Percentiles rank a stretch among this genome's conserved stretches.
Evolutionary conservation across 192 early-diverging fungal genomes (phyloP).

Genomic region (Entomortierella beljakovae): DNA sequence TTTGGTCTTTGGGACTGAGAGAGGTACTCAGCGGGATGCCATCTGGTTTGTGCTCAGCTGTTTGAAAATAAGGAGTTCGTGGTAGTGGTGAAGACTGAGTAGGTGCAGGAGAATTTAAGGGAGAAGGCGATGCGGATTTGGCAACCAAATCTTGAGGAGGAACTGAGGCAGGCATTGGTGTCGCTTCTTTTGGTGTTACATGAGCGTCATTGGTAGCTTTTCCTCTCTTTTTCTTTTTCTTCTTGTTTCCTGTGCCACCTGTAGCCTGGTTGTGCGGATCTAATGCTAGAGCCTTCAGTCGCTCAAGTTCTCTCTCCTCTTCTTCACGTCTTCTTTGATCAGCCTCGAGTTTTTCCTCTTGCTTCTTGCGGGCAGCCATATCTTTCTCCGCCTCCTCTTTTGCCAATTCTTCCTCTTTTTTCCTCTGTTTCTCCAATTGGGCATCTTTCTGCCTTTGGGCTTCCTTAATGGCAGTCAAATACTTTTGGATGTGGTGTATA

Average conservation of each 20-base stretch:
- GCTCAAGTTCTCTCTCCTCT: constrained; percentile 50
- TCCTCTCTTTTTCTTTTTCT: constrained; percentile 51
- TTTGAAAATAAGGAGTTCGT: background rate
- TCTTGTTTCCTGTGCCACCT: constrained; percentile 15
- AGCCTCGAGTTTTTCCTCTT: constrained; percentile 56
- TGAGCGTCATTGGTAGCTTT: constrained; percentile 9
- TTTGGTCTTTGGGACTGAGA: background rate
- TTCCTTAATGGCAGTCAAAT: constrained; percentile 31
- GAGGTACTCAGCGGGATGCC: background rate
- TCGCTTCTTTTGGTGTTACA: constrained; percentile 7
- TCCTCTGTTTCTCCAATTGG: constrained; percentile 60
- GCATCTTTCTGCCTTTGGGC: constrained; percentile 60
- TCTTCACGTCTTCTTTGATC: constrained; percentile 44
- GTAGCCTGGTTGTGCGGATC: constrained; percentile 18
- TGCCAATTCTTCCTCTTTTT: constrained; percentile 54
- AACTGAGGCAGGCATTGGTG: background rate
- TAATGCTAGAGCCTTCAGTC: constrained; percentile 23
- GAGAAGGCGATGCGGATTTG: constrained; percentile 11
- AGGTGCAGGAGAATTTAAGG: constrained; percentile 10
- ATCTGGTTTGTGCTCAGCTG: background rate
- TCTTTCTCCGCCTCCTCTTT: constrained; percentile 52
- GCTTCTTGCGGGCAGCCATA: constrained; percentile 45
- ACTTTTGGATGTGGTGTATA: constrained; percentile 41
- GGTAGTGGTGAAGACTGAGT: constrained; percentile 4
- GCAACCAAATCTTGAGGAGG: background rate